phyloP scores from a whole-genome alignment of 108 stramenopile genomes.

The Halocafeteria seosinensis region DNA sequence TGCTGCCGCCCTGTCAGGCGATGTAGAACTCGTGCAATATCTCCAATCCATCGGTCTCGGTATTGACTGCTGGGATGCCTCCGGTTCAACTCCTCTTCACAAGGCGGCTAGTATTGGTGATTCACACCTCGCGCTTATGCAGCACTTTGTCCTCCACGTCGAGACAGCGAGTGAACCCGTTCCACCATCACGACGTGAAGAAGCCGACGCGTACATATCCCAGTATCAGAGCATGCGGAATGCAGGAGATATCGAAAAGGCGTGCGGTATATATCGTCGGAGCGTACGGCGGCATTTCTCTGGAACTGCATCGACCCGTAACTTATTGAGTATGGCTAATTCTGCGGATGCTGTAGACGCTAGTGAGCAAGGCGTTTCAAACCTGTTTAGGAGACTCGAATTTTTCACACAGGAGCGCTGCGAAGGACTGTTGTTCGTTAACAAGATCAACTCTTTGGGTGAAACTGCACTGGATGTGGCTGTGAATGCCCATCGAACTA shows the following conservation, averaged over 20 bases:
- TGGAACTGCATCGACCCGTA: neutral
- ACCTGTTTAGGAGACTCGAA: neutral
- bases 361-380: neutral
- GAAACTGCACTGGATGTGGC: neutral
- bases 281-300: too few species aligned
- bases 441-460: neutral
- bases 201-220: too few species aligned
- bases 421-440: neutral
- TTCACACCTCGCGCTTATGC: neutral
- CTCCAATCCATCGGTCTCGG: neutral
- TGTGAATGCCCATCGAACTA: neutral
- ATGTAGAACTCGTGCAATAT: neutral
- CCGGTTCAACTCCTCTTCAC: neutral
- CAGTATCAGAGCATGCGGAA: too few species aligned
- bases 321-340: too few species aligned
- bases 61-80: neutral
- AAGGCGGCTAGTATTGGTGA: slow-evolving; percentile 2
- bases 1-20: neutral
- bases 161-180: neutral
- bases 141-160: neutral
- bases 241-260: neutral
- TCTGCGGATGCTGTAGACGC: too few species aligned
- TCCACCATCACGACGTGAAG: neutral
- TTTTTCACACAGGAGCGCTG: too few species aligned
- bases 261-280: too few species aligned